Base-by-base conservation (phyloP, 768 basidiomycete species). In the Lepiota brunneoincarnata region DNA sequence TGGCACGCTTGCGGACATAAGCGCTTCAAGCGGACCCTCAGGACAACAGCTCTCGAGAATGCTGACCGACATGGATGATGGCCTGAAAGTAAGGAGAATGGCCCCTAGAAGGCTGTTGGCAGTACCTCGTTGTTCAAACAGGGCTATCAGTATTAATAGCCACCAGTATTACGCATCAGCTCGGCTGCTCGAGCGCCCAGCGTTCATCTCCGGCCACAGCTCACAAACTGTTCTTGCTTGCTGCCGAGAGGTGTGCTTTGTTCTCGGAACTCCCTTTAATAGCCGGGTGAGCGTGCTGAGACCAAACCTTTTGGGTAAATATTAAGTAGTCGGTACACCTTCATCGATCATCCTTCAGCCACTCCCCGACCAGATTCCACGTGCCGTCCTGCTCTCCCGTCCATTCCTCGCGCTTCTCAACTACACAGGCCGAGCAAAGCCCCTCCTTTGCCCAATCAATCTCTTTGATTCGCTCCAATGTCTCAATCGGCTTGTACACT, bases 401-500 rank as follows among this genome's bases (percentile, higher is more conserved):
- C 87, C 87, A 91, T 61, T 89, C 89, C 46, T 73, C 75, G 49
- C 69, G 67, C 69, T 88, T 89, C 52, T 81, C 81, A 46, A 63
- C 63, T 5, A 78, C 72, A 62, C 89, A 91, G 3, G 74, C 72
- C 5, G 59, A 59, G 67, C 89, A 89, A 23, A 90, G 59, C 0
- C 86, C 88, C 49, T 75, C 69, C 9, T 66, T 63, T 1, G 54
- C 71, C 89, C 89, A 91, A 58, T 83, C 75, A 5, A 83, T 72
- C 12, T 61, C 64, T 64, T 81, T 84, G 44, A 89, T 76, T 44
- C 67, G 67, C 63, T 85, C 78, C 23, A 91, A 72, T 23, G 84
- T 85, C 71, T 91, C 87, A 20, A 91, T 72, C 21, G 89, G 89
- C 46, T 79, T 84, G 62, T 81, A 85, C 24, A 89, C 80, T 6